Evolutionary conservation across 345 rosid genomes (phyloP).

Genomic region (Combretum micranthum): DNA sequence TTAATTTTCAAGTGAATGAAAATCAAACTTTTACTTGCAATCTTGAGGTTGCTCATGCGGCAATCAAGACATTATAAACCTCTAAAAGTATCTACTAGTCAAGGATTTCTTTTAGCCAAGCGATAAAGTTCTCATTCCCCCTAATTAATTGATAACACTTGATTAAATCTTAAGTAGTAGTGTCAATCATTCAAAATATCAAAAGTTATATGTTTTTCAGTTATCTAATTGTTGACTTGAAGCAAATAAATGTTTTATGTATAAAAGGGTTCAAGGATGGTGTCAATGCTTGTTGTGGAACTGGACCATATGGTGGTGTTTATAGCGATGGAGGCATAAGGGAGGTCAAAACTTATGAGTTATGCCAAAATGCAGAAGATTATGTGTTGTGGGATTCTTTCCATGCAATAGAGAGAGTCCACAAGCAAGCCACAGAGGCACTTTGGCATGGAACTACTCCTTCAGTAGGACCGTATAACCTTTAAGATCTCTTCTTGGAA

Average conservation of each 20-base stretch:
- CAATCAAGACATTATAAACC: background rate
- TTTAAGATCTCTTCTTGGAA: slow-evolving; percentile 26
- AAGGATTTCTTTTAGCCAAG: too few relatives aligned
- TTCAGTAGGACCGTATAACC: slow-evolving; percentile 28
- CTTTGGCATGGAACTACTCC: slow-evolving; percentile 16
- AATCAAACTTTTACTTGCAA: too few relatives aligned
- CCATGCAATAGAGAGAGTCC: slow-evolving; percentile 39
- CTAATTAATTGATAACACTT: too few relatives aligned
- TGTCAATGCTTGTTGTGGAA: slow-evolving; percentile 40
- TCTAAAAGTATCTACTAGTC: too few relatives aligned
- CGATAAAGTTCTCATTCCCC: too few relatives aligned
- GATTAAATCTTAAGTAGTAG: background rate
- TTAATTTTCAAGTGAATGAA: too few relatives aligned
- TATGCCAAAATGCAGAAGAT: slow-evolving; percentile 28
- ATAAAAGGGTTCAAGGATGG: slow-evolving; percentile 45
- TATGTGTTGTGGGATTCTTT: slow-evolving; percentile 51
- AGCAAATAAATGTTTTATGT: background rate
- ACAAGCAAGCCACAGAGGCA: slow-evolving; percentile 29
- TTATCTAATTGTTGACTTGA: background rate
- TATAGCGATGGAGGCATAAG: slow-evolving; percentile 32
- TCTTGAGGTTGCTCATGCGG: too few relatives aligned
- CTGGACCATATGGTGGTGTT: slow-evolving; percentile 32
- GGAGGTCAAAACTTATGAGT: slow-evolving; percentile 14
- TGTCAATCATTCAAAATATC: background rate
- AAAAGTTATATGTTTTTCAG: background rate